A percentile compares a stretch with the other conserved stretches of the same genome.
phyloP scores from a whole-genome alignment of 177 flowering plant species.

The Vitis hybrid region DNA sequence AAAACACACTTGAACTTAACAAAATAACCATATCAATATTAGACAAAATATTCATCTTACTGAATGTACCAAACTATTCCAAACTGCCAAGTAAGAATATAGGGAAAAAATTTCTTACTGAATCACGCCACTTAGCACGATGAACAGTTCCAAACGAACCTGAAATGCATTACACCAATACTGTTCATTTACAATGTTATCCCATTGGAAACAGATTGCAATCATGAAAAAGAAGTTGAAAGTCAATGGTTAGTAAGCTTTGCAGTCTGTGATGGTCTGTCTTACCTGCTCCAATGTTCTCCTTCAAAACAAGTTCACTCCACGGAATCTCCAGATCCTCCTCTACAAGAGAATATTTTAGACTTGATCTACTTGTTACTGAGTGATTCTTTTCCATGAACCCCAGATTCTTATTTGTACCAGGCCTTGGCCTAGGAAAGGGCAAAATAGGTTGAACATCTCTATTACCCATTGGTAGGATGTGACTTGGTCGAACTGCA shows the following conservation, averaged over 20 bases:
- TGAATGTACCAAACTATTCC: too few species aligned
- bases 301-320: conserved; percentile 23
- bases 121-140: conserved; percentile 9
- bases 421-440: neutral
- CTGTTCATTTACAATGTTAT: neutral
- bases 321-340: conserved; percentile 22
- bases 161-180: neutral
- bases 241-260: too few species aligned
- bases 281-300: conserved; percentile 29
- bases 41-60: too few species aligned
- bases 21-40: too few species aligned
- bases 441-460: neutral
- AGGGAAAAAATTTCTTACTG: neutral
- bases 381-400: neutral
- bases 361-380: neutral
- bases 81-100: neutral
- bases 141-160: conserved; percentile 10
- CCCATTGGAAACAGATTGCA: too few species aligned
- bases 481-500: conserved; percentile 1
- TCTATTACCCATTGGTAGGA: neutral
- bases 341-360: conserved; percentile 6
- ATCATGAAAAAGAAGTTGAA: too few species aligned
- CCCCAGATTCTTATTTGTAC: neutral
- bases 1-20: too few species aligned
- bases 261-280: too few species aligned